Base-by-base conservation (phyloP, 2,329 filamentous ascomycete species). In the Epicoccum nigrum region DNA sequence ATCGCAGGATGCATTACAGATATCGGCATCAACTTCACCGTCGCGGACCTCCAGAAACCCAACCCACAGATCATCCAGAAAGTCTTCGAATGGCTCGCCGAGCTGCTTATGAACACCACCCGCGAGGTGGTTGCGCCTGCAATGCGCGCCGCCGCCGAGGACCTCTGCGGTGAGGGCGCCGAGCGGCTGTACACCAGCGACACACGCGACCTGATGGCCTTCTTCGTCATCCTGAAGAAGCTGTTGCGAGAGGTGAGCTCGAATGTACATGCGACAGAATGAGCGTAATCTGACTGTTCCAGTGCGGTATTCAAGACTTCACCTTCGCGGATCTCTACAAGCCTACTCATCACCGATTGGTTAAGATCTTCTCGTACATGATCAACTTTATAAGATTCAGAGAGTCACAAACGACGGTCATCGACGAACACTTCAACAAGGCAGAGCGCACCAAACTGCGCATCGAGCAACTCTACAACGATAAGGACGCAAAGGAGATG, bases 351-450 rank as follows among this genome's bases (percentile, higher is more conserved):
- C 88, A 90, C 51, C 89, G 94, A 35, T 83, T 97, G 12, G 88
- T 93, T 67, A 96, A 94, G 77, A 95, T 97, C 67, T 94, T 99
- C 72, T 96, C 90, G 59, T 97, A 97, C 75, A 84, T 97, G 58
- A 99, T 99, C 79, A 99, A 99, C 76, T 99, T 99, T 75, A 92
- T 97, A 62, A 87, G 94, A 45, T 99, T 97, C 77, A 89, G 94
- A 64, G 92, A 97, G 77, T 92, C 88, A 56, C 93, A 97, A 74
- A 95, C 92, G 1, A 79, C 81, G 31, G 86, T 94, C 23, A 96
- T 97, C 58, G 92, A 97, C 71, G 86, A 95, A 71, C 89, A 97
- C 75, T 94, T 94, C 78, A 94, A 96, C 79, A 92, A 90, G 65
- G 85, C 89, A 11, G 91, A 97, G 74, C 85, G 84, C 52, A 92